These are phyloP conservation scores for Zygnema circumcarinatum DNA, from an alignment of 139 green algal genomes.

Conservation along the genomic window DNA sequence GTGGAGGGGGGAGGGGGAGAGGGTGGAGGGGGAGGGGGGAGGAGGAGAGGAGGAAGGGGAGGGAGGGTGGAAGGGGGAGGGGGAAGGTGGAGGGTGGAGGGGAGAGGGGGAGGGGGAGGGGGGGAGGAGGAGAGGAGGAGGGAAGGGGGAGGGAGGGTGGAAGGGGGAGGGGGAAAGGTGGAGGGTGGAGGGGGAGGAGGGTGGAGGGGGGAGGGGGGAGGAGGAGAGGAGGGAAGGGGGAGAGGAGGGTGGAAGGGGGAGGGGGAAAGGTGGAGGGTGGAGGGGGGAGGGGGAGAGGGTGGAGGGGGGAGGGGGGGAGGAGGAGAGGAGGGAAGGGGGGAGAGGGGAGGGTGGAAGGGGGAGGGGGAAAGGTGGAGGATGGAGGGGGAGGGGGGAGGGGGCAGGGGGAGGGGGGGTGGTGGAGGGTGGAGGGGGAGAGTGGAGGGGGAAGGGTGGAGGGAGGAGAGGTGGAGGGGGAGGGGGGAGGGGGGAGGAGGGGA, in stretches of 20 bases:
- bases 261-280: neutral
- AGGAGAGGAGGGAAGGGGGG: neutral
- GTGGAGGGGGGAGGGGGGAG: neutral
- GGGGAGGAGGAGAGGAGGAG: neutral
- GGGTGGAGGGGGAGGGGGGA: neutral
- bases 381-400: neutral
- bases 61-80: neutral
- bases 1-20: neutral
- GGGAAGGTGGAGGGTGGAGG: no score
- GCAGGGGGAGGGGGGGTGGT: neutral
- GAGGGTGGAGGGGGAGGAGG: neutral
- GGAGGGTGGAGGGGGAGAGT: no score
- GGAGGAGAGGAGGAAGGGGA: no score
- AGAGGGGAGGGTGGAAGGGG: neutral
- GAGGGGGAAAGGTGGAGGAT: no score
- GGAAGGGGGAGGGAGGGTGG: neutral
- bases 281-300: neutral
- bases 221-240: neutral
- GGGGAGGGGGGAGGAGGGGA: neutral
- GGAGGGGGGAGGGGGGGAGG: no score
- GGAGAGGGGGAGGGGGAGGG: neutral
- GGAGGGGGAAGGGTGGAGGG: neutral
- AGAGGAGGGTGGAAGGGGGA: neutral
- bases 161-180: neutral
- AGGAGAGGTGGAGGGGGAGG: neutral